Evolutionary conservation across 2,329 filamentous ascomycete genomes (phyloP).

Genomic region (Lachnellula occidentalis): DNA sequence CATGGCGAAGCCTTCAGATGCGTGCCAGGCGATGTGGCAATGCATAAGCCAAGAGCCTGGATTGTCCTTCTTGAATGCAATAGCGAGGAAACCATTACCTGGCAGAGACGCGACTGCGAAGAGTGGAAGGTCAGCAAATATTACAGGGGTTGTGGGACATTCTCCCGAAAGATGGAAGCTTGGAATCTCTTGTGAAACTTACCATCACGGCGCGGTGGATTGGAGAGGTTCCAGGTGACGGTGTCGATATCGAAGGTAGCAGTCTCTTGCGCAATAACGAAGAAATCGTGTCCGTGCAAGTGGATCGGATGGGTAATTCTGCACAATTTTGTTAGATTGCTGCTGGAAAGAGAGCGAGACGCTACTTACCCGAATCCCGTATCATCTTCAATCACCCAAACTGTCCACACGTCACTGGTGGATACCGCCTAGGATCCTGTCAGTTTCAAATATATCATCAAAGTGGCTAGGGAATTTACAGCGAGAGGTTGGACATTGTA

Average conservation of each 20-base stretch:
- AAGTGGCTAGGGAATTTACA: conserved; percentile 12
- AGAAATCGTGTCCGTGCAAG: conserved; percentile 48
- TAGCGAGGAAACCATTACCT: conserved; percentile 27
- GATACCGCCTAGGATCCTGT: conserved; percentile 35
- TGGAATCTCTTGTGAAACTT: too few species aligned
- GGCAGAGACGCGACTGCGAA: conserved; percentile 38
- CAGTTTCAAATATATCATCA: conserved; percentile 46
- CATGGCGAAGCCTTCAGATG: conserved; percentile 45
- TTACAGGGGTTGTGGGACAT: too few species aligned
- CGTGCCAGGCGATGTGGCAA: conserved; percentile 45
- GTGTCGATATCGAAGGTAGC: conserved; percentile 32
- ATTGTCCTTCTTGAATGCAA: conserved; percentile 31
- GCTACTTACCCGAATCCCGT: conserved; percentile 14
- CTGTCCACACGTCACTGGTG: conserved; percentile 22
- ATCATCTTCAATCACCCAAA: conserved; percentile 27
- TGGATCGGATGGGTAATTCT: conserved; percentile 35
- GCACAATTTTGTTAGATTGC: background rate
- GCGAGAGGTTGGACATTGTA: conserved; percentile 23
- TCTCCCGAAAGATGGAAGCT: too few species aligned
- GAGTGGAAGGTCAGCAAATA: too few species aligned
- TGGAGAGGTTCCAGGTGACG: conserved; percentile 30
- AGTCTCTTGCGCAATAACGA: conserved; percentile 40
- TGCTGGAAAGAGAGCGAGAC: conserved; percentile 26
- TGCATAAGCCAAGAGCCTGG: conserved; percentile 31
- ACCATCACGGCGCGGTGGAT: conserved; percentile 47